A percentile compares a stretch with the other conserved stretches of the same genome.
phyloP scores from a whole-genome alignment of 257 asterid genomes.

The Fraxinus anomala region DNA sequence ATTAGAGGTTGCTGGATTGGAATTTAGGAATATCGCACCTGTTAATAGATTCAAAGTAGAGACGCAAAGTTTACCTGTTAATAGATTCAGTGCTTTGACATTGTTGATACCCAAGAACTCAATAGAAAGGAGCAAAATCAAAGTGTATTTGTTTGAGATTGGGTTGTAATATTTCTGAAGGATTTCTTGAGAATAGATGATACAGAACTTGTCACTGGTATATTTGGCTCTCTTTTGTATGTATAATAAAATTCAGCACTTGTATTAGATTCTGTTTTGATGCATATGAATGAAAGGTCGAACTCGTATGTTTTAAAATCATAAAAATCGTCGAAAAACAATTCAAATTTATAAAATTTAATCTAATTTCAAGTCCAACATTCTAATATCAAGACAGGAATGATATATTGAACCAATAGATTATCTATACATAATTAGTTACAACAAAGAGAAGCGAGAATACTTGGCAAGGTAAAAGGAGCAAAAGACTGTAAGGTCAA shows the following conservation, averaged over 20 bases:
- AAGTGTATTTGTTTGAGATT: conserved; percentile 25
- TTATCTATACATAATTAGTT: conserved; percentile 42
- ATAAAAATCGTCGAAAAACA: neutral
- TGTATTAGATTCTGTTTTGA: neutral
- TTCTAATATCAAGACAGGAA: neutral
- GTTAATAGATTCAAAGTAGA: conserved; percentile 35
- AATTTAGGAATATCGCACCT: conserved; percentile 37
- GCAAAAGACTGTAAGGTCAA: neutral
- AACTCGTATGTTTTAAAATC: neutral
- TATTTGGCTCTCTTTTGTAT: conserved; percentile 22
- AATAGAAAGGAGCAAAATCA: neutral
- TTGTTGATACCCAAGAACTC: conserved; percentile 2
- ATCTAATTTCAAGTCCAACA: neutral
- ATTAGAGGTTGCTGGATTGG: conserved; percentile 29
- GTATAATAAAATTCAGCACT: conserved; percentile 25
- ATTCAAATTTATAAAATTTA: neutral
- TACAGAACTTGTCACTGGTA: conserved; percentile 6
- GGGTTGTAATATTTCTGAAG: conserved; percentile 19
- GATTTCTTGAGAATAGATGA: neutral
- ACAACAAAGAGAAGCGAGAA: conserved; percentile 22
- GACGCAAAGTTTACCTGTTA: conserved; percentile 9
- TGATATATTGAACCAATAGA: neutral
- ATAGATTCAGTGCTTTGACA: conserved; percentile 15
- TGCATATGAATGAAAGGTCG: neutral
- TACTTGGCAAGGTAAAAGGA: neutral